phyloP scores from a whole-genome alignment of 306 rosid genomes.

The Cicer cuneatum region DNA sequence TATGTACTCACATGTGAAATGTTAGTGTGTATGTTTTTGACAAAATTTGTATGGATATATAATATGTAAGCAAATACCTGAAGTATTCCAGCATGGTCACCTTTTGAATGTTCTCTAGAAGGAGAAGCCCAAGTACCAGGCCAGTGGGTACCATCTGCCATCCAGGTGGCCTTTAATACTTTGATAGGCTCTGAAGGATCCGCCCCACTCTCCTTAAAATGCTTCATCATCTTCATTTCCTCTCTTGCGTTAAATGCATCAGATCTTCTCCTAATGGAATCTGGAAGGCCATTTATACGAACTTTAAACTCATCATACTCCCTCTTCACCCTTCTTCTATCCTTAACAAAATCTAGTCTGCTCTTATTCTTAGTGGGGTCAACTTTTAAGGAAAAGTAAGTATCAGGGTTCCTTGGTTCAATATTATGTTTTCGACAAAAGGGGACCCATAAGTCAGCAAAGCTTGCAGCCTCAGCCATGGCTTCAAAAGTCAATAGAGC shows the following conservation, averaged over 20 bases:
- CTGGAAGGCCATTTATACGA: constrained; percentile 60
- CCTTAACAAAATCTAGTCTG: constrained; percentile 56
- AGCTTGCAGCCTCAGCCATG: constrained; percentile 69
- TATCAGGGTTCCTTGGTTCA: constrained; percentile 60
- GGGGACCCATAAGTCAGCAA: constrained; percentile 65
- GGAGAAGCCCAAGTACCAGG: constrained; percentile 62
- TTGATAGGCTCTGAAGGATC: constrained; percentile 54
- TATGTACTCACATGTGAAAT: neutral
- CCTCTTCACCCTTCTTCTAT: constrained; percentile 58
- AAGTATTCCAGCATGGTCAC: constrained; percentile 65
- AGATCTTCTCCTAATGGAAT: constrained; percentile 62
- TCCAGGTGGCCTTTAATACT: constrained; percentile 60
- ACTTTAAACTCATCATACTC: constrained; percentile 67
- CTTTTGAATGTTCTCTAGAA: constrained; percentile 47
- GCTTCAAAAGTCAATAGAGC: constrained; percentile 63
- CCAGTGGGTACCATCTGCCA: constrained; percentile 70
- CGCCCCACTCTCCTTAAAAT: constrained; percentile 51
- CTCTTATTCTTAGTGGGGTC: constrained; percentile 67
- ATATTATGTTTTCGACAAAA: constrained; percentile 60
- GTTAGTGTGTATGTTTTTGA: neutral
- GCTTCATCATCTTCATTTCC: constrained; percentile 65
- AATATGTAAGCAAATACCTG: constrained; percentile 43
- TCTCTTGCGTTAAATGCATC: constrained; percentile 67
- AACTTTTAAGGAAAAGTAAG: constrained; percentile 52
- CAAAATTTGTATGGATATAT: neutral